Base-by-base conservation (phyloP, 2,329 filamentous ascomycete genomes). In the Endothia cerciana region DNA sequence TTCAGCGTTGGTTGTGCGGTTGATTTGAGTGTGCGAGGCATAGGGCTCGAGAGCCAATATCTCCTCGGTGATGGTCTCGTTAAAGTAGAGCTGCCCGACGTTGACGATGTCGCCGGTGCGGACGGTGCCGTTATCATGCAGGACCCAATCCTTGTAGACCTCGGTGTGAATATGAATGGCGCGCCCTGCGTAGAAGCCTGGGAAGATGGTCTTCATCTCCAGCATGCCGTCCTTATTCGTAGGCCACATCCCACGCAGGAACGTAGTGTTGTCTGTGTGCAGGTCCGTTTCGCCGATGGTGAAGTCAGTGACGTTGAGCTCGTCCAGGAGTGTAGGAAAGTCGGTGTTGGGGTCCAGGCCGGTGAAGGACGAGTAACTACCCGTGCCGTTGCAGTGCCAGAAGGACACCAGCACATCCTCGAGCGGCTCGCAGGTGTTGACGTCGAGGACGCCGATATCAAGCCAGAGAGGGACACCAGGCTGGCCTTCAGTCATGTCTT, bases 1-100 rank as follows among this genome's bases (percentile, higher is more conserved):
- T 7, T 64, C 56, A 17, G 58, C 70, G 63, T 79, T 79, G 17
- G 71, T 73, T 11, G 75, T 77, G 13, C 77, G 74, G 60, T 78
- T 73, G 51, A 78, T 77, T 67, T 74, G 30, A 0, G 73, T 77
- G 63, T 78, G 76, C 6, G 65, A 71, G 3, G 38, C 69, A 56
- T 78, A 78, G 2, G 76, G 76, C 65, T 77, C 71, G 3, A 77
- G 53, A 1, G 72, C 72, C 73, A 77, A 77, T 25, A 78, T 72
- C 63, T 74, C 69, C 59, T 73, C 47, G 11, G 69, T 70, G 0
- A 77, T 58, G 1, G 66, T 62, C 65, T 77, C 74, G 22, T 72
- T 70, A 11, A 77, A 73, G 67, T 72, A 77, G 8, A 77, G 45
- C 65, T 77, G 75, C 7, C 75, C 75, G 1, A 74, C 76, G 49